Evolutionary conservation across 495 filamentous ascomycete genomes (phyloP), one percentile per base, ranked within the genome.

Genomic region (Umbilicaria muhlenbergii): DNA sequence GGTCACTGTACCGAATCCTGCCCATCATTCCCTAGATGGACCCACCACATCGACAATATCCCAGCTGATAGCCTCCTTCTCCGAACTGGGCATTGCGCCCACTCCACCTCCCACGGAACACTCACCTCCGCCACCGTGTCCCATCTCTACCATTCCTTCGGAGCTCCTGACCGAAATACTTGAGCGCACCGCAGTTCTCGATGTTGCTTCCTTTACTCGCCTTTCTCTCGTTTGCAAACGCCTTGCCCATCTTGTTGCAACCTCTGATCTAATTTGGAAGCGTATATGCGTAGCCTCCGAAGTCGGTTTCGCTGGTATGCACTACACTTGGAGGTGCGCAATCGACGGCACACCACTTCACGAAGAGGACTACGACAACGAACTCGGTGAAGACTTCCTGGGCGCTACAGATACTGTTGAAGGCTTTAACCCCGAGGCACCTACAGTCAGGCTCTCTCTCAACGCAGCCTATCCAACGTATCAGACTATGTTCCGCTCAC

Each of bases 241-340:
- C 4, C 64, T 98, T 21, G 86, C 91, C 34, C 94, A 80, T 56
- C 70, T 94, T 21, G 84, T 93, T 15, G 59, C 73, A 1, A 83
- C 81, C 38, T 88, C 96, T 53, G 83, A 95, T 46, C 68, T 70
- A n/a, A 83, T 94, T 50, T 98, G 91, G 91, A 80, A 75, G 49
- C 75, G 78, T 34, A 56, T 95, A 6, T 86, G 82, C 45, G 57
- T 79, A 19, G 76, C 75, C 1, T 45, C 51, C 10, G 73, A 88
- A 57, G 77, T 84, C 51, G 88, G 87, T 24, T 84, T 96, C 60
- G 72, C 58, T 17, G 73, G 74, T 16, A 94, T 95, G 86, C 80
- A 85, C 53, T 92, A 91, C 62, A 61, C 78, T 41, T 96, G 75
- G 64, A 67, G 70, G 12, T 74, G 70, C 41, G 70, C 73, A 39